Base-by-base conservation (phyloP, 805 yeast species). In the Saccharomycopsis fermentans region DNA sequence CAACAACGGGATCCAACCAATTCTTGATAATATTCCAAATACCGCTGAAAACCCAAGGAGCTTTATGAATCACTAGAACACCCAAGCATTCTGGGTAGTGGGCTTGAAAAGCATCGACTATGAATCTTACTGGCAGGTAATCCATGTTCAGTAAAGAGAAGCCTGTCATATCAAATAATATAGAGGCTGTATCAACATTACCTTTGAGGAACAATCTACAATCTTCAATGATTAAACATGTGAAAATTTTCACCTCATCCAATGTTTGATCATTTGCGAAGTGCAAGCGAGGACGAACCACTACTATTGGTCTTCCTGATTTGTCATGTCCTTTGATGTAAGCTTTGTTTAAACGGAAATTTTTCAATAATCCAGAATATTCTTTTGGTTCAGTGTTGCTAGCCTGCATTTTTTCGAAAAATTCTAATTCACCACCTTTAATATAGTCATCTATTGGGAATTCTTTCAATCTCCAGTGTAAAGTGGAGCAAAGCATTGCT, bases 1-100 rank as follows among this genome's bases (percentile, higher is more conserved):
- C 96, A 58, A 92, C 97, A 26, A 89, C 97, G 2, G 98, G 98
- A 69, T 94, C 98, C 59, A 92, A 76, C 98, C 97, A 92, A 65
- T 85, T 84, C 71, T 89, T 90, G 66, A 94, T 83, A 65, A 92
- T 81, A 65, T 84, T 86, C 98, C 99, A 94, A 60, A 92, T 88
- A 26, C 97, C 92, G 55, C 87, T 82, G 74, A 94, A 94, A 57
- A 94, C 82, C 98, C 97, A 90, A 29, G 99, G 99, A 0, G 99
- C 97, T 66, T 87, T 87, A 74, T 90, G 96, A 61, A 94, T 86
- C 64, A 90, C 79, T 56, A 94, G 74, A 58, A 81, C 81, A 17
- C 96, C 97, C 61, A 94, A 78, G 47, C 89, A 85, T 72, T 94
- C 99, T 0, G 99, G 99, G 70, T 92, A 94, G 69, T 92, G 96